phyloP scores from a whole-genome alignment of 2,329 filamentous ascomycete genomes.

The Ophiocordyceps camponoti-floridani region DNA sequence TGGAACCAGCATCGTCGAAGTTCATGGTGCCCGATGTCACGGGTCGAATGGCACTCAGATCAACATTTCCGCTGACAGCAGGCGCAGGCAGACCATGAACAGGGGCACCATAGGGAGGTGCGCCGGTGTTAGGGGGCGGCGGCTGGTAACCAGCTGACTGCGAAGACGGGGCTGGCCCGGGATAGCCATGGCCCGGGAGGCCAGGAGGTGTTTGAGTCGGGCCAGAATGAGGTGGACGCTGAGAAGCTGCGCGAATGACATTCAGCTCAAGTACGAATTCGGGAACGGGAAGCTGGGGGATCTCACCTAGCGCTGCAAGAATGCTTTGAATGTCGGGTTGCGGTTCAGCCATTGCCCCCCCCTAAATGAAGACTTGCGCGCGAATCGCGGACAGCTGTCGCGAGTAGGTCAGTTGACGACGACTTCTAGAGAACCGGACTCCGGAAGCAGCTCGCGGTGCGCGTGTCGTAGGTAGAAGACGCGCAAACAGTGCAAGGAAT shows the following conservation, averaged over 20 bases:
- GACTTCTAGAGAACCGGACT: neutral
- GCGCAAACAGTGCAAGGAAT: neutral
- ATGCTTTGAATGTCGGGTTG: conserved; percentile 26
- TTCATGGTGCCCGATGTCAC: conserved; percentile 66
- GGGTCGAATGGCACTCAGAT: conserved; percentile 65
- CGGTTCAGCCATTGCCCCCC: conserved; percentile 15
- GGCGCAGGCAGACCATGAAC: conserved; percentile 44
- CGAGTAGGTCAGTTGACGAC: neutral
- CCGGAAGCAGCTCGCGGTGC: neutral
- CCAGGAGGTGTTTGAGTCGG: conserved; percentile 23
- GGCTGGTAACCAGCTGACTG: conserved; percentile 18
- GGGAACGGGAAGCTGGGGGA: neutral
- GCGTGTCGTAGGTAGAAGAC: neutral
- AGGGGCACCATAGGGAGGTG: conserved; percentile 17
- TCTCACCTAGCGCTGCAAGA: conserved; percentile 28
- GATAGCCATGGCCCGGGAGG: conserved; percentile 18
- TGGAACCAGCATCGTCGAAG: conserved; percentile 69
- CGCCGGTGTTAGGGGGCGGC: conserved; percentile 11
- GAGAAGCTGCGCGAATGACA: conserved; percentile 16
- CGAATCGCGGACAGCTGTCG: neutral
- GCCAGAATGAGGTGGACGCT: conserved; percentile 22
- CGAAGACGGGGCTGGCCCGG: conserved; percentile 17
- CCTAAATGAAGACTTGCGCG: neutral
- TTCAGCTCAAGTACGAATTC: neutral
- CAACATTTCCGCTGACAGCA: conserved; percentile 56